Base-by-base conservation (phyloP, 164 flowering plant genomes). In the Akebia trifoliata region DNA sequence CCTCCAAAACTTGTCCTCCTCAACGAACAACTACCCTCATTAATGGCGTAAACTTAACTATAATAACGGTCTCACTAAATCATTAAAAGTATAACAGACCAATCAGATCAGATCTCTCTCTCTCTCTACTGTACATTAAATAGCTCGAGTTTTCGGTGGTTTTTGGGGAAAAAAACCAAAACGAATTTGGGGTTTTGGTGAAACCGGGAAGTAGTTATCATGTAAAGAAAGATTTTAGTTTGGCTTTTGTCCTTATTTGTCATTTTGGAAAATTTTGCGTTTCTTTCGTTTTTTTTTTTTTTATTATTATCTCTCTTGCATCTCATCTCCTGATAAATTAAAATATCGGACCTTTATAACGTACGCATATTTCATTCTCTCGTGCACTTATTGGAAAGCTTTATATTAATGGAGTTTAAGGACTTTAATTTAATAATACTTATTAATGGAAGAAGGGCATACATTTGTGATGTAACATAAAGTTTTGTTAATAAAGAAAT, bases 1-100 rank as follows among this genome's bases (percentile, higher is more conserved):
- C 50, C 75, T 78, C 20, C 81, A 75, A 24, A 81, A 70, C n/a
- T n/a, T n/a, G 8, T 56, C 56, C 24, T 25, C 76, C 4, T 35
- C 73, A 22, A 57, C 72, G 68, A n/a, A n/a, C n/a, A n/a, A n/a
- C 61, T 9, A n/a, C n/a, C n/a, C n/a, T n/a, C n/a, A n/a, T n/a
- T n/a, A n/a, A n/a, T n/a, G 75, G 73, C 74, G 1, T 68, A 65
- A 76, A 34, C 57, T 7, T 32, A 64, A 66, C 31, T 21, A 28
- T 52, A 52, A 65, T 46, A 47, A 64, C 42, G 8, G 50, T 31
- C 31, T 18, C 20, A 3, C 31, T 31, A 34, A 56, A 46, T 15
- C n/a, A 25, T 30, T 30, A 44, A 18, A 38, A 29, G 15, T n/a
- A n/a, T n/a, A n/a, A n/a, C n/a, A n/a, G 39, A 20, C 61, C 18